phyloP scores from a whole-genome alignment of 179 eudicot species.

The Dionaea muscipula region DNA sequence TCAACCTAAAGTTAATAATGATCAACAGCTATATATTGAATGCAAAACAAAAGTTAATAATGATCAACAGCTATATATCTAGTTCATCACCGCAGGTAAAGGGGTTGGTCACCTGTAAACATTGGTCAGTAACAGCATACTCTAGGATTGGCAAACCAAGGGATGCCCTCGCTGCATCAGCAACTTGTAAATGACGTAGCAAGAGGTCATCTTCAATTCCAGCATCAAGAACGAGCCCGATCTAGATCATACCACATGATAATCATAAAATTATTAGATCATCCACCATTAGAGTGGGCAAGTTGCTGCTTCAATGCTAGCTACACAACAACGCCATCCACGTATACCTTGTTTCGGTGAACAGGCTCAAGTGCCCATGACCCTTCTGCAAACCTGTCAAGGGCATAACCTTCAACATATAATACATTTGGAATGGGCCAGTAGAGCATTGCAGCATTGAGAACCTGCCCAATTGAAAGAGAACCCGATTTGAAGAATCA shows the following conservation, averaged over 20 bases:
- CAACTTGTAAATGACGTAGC: conserved; percentile 73
- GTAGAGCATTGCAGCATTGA: conserved; percentile 94
- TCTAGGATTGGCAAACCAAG: conserved; percentile 89
- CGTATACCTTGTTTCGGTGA: conserved; percentile 74
- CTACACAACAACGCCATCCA: too few relatives aligned
- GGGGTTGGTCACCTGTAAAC: conserved; percentile 53
- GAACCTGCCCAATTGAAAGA: conserved; percentile 77
- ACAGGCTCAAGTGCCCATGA: conserved; percentile 71
- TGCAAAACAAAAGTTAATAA: too few relatives aligned
- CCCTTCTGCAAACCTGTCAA: conserved; percentile 82
- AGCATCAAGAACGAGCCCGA: conserved; percentile 86
- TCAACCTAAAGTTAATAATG: too few relatives aligned
- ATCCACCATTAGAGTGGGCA: conserved; percentile 13
- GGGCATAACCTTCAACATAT: conserved; percentile 91
- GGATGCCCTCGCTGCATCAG: conserved; percentile 92
- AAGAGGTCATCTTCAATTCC: conserved; percentile 70
- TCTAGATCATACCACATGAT: conserved; percentile 29
- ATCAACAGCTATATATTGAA: not conserved
- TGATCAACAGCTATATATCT: not conserved
- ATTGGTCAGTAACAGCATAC: conserved; percentile 67
- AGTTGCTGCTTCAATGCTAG: too few relatives aligned
- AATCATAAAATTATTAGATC: conserved; percentile 2
- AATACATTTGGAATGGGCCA: conserved; percentile 72
- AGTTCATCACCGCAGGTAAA: too few relatives aligned
- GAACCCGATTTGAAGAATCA: too few relatives aligned